These are phyloP conservation scores for Pyricularia sp. DNA, from an alignment of 2,329 filamentous ascomycete genomes.

Conservation along the genomic window DNA sequence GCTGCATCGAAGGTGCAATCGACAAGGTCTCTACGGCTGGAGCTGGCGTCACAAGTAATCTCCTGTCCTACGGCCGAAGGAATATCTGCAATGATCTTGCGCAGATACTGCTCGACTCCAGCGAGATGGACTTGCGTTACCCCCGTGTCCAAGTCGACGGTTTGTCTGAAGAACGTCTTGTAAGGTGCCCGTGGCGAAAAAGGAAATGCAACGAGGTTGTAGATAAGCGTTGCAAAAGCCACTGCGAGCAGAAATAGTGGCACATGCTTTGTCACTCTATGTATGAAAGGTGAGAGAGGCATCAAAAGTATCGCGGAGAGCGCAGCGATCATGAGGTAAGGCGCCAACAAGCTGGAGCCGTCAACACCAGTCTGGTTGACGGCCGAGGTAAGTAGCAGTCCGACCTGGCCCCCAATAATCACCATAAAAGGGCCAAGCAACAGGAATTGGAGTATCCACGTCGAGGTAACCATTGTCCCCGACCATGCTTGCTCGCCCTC, in stretches of 20 bases:
- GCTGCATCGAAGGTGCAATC: constrained; percentile 64
- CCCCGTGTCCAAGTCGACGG: constrained; percentile 66
- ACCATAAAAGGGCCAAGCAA: constrained; percentile 69
- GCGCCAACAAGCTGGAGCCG: constrained; percentile 60
- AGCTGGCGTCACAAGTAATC: constrained; percentile 39
- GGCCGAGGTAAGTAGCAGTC: constrained; percentile 61
- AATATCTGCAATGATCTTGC: constrained; percentile 55
- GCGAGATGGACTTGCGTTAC: constrained; percentile 59
- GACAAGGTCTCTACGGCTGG: constrained; percentile 38
- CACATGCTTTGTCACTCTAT: constrained; percentile 75
- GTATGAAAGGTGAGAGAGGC: constrained; percentile 74
- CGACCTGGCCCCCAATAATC: constrained; percentile 68
- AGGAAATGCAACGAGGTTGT: constrained; percentile 81
- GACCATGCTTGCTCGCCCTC: constrained; percentile 82
- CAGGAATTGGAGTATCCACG: constrained; percentile 82
- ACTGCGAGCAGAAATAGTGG: constrained; percentile 68
- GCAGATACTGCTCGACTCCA: constrained; percentile 59
- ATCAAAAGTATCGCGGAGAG: constrained; percentile 64
- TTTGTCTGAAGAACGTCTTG: constrained; percentile 82
- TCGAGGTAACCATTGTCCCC: constrained; percentile 65
- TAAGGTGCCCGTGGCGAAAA: constrained; percentile 72
- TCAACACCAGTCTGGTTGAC: constrained; percentile 77
- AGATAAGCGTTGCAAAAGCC: constrained; percentile 67
- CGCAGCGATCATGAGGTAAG: constrained; percentile 61
- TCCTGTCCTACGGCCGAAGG: constrained; percentile 60